These are phyloP conservation scores for Sporothrix protearum DNA, from an alignment of 2,329 filamentous ascomycete species.

Conservation along the genomic window DNA sequence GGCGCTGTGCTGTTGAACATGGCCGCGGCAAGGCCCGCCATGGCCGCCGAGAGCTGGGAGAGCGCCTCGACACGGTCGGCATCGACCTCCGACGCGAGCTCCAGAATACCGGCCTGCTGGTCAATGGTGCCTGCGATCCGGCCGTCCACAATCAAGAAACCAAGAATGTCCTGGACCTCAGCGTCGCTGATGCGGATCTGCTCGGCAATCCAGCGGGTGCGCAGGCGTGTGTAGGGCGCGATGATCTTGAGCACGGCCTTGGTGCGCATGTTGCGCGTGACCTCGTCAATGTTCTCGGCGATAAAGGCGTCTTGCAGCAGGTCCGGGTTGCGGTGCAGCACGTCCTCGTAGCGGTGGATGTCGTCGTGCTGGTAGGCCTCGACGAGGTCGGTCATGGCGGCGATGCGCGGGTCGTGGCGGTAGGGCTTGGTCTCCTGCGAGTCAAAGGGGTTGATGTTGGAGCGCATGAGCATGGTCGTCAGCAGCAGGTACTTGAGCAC, in stretches of 20 bases:
- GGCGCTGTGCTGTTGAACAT: conserved; percentile 78
- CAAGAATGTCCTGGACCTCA: conserved; percentile 94
- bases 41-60: conserved; percentile 65
- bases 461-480: conserved; percentile 97
- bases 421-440: conserved; percentile 99
- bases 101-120: conserved; percentile 77
- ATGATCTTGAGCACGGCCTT: conserved; percentile 92
- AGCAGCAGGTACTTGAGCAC: conserved; percentile 95
- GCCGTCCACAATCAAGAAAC: conserved; percentile 86
- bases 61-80: conserved; percentile 70
- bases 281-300: conserved; percentile 97
- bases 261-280: conserved; percentile 95
- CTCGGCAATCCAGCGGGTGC: conserved; percentile 78
- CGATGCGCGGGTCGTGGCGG: conserved; percentile 89
- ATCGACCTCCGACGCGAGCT: conserved; percentile 70
- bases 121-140: conserved; percentile 86
- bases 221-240: conserved; percentile 91
- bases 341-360: conserved; percentile 84
- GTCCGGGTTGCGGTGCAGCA: conserved; percentile 82
- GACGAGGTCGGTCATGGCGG: conserved; percentile 94
- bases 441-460: conserved; percentile 97
- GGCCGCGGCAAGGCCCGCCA: conserved; percentile 65
- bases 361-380: conserved; percentile 96
- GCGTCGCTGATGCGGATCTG: conserved; percentile 79
- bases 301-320: conserved; percentile 92